Evolutionary conservation across 2,329 filamentous ascomycete genomes (phyloP).

Genomic region (Aspergillus sp.): DNA sequence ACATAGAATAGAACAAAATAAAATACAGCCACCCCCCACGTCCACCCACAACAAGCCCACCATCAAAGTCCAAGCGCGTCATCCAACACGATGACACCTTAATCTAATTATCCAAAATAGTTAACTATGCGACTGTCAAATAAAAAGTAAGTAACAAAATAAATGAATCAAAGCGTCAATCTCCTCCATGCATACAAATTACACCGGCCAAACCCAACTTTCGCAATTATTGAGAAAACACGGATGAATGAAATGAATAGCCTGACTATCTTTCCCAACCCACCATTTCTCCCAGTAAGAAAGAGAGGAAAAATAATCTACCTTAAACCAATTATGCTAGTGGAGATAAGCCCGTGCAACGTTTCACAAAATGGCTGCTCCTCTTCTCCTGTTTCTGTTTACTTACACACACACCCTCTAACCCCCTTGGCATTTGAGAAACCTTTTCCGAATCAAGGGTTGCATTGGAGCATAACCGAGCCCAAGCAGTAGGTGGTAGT

Average conservation of each 20-base stretch:
- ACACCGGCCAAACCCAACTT: no score
- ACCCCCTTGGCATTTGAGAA: slow-evolving; percentile 9
- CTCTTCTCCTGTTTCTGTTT: background rate
- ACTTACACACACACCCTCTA: background rate
- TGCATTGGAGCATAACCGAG: slow-evolving; percentile 25
- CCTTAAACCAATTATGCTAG: slow-evolving; percentile 37
- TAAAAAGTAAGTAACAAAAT: background rate
- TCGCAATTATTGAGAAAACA: no score
- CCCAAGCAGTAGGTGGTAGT: background rate
- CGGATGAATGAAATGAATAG: background rate
- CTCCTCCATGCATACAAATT: background rate
- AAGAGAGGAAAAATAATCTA: slow-evolving; percentile 12
- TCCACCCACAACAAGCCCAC: no score
- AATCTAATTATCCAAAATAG: no score
- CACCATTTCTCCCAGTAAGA: background rate
- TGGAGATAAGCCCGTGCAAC: slow-evolving; percentile 43
- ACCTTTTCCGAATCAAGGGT: slow-evolving; percentile 25
- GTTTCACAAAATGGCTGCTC: slow-evolving; percentile 31
- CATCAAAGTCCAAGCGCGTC: no score
- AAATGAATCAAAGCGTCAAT: no score
- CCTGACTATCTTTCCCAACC: background rate
- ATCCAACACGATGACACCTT: no score
- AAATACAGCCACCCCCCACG: background rate
- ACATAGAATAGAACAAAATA: background rate
- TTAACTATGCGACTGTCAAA: no score